These are phyloP conservation scores for Beauveria sp. DNA, from an alignment of 2,329 filamentous ascomycete species.

Conservation along the genomic window DNA sequence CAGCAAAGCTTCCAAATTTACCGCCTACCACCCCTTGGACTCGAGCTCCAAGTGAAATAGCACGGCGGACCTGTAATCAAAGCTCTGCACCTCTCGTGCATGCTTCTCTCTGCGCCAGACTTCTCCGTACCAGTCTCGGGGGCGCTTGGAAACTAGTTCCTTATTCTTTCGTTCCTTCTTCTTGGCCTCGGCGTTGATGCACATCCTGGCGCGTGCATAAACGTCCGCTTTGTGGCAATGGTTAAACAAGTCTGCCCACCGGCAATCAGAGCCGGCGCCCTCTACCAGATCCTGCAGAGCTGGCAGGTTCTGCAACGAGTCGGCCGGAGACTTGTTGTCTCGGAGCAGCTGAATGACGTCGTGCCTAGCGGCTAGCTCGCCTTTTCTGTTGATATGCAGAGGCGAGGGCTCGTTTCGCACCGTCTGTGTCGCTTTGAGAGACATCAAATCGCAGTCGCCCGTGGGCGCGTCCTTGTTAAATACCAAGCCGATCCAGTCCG, in stretches of 20 bases:
- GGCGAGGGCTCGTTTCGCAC: neutral
- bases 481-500: slow-evolving; percentile 16
- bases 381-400: neutral
- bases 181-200: neutral
- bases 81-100: neutral
- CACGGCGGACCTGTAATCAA: neutral
- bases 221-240: slow-evolving; percentile 17
- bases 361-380: neutral
- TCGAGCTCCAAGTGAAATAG: neutral
- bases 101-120: neutral
- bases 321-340: slow-evolving; percentile 18
- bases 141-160: neutral
- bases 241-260: slow-evolving; percentile 7
- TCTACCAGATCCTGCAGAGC: slow-evolving; percentile 17
- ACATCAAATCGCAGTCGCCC: neutral
- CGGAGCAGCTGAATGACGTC: neutral
- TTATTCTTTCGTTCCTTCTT: neutral
- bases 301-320: slow-evolving; percentile 25
- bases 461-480: slow-evolving; percentile 27
- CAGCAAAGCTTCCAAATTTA: neutral
- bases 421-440: neutral
- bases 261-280: neutral
- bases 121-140: neutral
- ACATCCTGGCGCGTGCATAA: slow-evolving; percentile 8
- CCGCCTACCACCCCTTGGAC: neutral